phyloP scores from a whole-genome alignment of 2,329 filamentous ascomycete genomes.

The Paraconiothyrium sp. region DNA sequence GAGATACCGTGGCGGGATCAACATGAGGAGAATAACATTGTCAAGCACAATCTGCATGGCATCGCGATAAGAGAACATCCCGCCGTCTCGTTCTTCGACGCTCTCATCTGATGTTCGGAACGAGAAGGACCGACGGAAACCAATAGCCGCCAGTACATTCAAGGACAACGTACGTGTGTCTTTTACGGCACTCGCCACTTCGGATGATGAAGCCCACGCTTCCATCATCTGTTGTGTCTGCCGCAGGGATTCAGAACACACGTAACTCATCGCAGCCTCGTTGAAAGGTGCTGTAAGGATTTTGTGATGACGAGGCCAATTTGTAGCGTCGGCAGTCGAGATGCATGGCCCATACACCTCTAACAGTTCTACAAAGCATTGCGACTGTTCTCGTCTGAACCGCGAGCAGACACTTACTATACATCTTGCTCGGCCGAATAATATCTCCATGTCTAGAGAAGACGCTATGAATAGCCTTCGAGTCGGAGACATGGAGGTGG shows the following conservation, averaged over 20 bases:
- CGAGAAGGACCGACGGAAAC: conserved; percentile 32
- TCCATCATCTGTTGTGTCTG: conserved; percentile 58
- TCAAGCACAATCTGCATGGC: conserved; percentile 31
- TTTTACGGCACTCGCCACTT: not conserved
- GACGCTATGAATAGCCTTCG: conserved; percentile 19
- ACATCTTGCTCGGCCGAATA: no score
- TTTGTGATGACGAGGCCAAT: conserved; percentile 56
- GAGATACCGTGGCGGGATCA: conserved; percentile 1
- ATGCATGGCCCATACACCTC: conserved; percentile 26
- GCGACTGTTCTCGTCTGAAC: not conserved
- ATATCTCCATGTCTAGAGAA: no score
- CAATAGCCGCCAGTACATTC: conserved; percentile 46
- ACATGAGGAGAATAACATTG: conserved; percentile 25
- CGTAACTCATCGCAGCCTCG: conserved; percentile 51
- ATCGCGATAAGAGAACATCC: conserved; percentile 17
- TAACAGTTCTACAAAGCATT: conserved; percentile 10
- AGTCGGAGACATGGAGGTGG: conserved; percentile 23
- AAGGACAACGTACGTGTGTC: conserved; percentile 43
- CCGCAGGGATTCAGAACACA: conserved; percentile 66
- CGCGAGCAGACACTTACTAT: no score
- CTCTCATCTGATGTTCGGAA: not conserved
- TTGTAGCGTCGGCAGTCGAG: conserved; percentile 27
- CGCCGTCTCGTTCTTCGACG: not conserved
- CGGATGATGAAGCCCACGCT: conserved; percentile 17
- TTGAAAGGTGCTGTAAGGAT: conserved; percentile 54